A percentile compares a stretch with the other conserved stretches of the same genome.
phyloP scores from a whole-genome alignment of 306 rosid species.

The Dalbergia cultrata region DNA sequence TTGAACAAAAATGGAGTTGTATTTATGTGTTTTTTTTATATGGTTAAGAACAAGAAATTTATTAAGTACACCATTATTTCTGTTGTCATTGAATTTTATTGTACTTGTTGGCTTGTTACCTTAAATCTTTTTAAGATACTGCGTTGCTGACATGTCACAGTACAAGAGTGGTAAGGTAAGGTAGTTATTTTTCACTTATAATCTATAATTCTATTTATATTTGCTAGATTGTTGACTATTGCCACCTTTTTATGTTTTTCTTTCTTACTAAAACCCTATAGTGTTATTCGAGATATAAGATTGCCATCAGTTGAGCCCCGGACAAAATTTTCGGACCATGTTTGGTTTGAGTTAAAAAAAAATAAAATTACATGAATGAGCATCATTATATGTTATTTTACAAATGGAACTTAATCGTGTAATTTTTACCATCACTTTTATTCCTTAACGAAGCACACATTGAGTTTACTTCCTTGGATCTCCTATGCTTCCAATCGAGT shows the following conservation, averaged over 20 bases:
- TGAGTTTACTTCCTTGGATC: conserved; percentile 1
- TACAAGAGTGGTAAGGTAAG: conserved; percentile 98
- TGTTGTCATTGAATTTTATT: conserved; percentile 23
- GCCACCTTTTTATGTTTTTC: conserved; percentile 6
- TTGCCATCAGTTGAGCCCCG: conserved; percentile 25
- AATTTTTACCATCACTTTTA: too few species aligned
- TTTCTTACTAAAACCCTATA: background rate
- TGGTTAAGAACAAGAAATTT: background rate
- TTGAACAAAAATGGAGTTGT: background rate
- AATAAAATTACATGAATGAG: too few species aligned
- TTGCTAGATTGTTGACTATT: background rate
- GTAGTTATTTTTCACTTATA: conserved; percentile 47
- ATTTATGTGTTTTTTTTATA: background rate
- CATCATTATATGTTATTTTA: too few species aligned
- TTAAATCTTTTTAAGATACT: conserved; percentile 78
- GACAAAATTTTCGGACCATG: background rate
- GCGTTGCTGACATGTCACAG: conserved; percentile 97
- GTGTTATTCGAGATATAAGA: conserved; percentile 23
- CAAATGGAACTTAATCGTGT: too few species aligned
- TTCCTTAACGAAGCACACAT: too few species aligned
- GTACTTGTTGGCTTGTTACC: conserved; percentile 58
- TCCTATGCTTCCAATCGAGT: background rate
- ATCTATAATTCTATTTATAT: background rate
- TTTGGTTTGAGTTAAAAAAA: too few species aligned
- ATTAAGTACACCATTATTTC: background rate